A percentile compares a stretch with the other conserved stretches of the same genome.
Evolutionary conservation across 345 rosid genomes (phyloP).

Genomic region (Salix purpurea): DNA sequence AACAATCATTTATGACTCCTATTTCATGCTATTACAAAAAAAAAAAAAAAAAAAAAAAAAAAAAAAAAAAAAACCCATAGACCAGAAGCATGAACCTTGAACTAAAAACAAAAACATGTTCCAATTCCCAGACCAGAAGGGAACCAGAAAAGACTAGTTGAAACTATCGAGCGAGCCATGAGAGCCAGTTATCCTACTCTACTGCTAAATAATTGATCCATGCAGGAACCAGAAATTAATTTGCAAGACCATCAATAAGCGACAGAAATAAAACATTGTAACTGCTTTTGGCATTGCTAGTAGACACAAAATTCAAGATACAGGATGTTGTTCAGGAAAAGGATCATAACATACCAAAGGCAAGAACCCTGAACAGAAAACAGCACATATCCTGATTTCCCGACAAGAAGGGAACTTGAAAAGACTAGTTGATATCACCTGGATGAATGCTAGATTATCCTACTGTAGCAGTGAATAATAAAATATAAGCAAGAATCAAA

Average conservation of each 20-base stretch:
- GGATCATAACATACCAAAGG: background rate
- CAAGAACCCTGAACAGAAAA: background rate
- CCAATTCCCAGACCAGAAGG: background rate
- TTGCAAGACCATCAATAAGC: background rate
- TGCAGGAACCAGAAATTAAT: background rate
- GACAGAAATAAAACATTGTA: background rate
- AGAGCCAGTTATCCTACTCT: background rate
- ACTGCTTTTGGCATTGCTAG: background rate
- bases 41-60: background rate
- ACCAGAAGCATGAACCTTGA: background rate
- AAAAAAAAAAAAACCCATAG: background rate
- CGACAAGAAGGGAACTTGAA: background rate
- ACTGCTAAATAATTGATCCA: background rate
- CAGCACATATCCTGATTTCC: too few species aligned
- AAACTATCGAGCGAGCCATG: background rate
- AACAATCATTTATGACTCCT: background rate
- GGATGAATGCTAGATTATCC: background rate
- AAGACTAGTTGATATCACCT: background rate
- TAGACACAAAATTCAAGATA: background rate
- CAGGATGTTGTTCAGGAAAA: too few species aligned
- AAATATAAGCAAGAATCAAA: too few species aligned
- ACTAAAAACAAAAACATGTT: background rate
- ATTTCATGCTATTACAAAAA: background rate
- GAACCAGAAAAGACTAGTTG: background rate
- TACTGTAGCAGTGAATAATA: background rate